Base-by-base conservation (phyloP, 2,329 filamentous ascomycete genomes). In the Aspergillus versicolor region DNA sequence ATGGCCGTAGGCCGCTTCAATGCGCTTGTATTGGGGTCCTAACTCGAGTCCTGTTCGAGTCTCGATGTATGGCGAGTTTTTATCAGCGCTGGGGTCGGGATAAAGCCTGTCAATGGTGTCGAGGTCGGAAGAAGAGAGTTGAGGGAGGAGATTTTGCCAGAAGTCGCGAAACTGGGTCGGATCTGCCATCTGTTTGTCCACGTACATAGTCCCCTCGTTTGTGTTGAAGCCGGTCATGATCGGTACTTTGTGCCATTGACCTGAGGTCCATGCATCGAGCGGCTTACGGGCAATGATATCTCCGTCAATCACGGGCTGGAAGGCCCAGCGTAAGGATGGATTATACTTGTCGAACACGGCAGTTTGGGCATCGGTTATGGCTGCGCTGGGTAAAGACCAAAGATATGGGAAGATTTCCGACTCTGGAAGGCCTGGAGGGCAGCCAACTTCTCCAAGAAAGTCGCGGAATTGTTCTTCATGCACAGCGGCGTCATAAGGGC, bases 141-240 rank as follows among this genome's bases (percentile, higher is more conserved):
- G 75, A 0, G 88, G 88, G 12, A 91, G 79, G 9, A 91, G 79
- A 0, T 72, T 76, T 0, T 73, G 69, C 77, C 89, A 90, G 70
- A 90, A 89, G 3, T 69, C 58, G 3, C 77, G 77, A 67, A 90
- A 88, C 11, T 86, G 79, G 0, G 69, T 72, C 11, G 80, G 74
- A 2, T 75, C 76, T 13, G 77, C 73, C 52, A 82, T 77, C 6
- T 69, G 63, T 13, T 75, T 70, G 0, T 86, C 82, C 1, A 90
- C 82, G 66, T 90, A 91, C 38, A 79, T 70, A 0, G 84, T 81
- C 15, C 88, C 88, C 70, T 91, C 88, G 65, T 90, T 86, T 40
- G 84, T 83, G 71, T 86, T 87, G 76, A 86, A 91, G 7, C 88
- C 88, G 0, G 87, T 89, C 48, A 91, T 73, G 48, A 91, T 80